Base-by-base conservation (phyloP, 345 rosid species). In the Dipteronia dyeriana region DNA sequence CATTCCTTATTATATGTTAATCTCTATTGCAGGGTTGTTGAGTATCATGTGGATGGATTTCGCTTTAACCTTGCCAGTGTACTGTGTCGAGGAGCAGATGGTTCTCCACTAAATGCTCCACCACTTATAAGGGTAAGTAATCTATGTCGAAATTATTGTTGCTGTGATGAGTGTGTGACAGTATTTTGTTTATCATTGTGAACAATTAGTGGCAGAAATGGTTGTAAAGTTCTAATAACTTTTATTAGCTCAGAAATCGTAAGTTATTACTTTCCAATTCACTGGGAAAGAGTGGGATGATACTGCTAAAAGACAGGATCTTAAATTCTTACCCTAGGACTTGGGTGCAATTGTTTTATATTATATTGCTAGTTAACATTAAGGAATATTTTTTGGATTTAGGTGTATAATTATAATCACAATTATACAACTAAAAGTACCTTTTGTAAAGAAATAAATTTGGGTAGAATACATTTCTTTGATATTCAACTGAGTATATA, bases 1-100 rank as follows among this genome's bases (percentile, higher is more conserved):
- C 8, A 25, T 19, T 60, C 22, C 60, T 61, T 75, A 22, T 64
- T 79, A 76, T 62, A 64, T 68, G 77, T 66, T 68, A 43, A 34
- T 26, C 49, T 73, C n/a, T 45, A 76, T 68, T 14, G 65, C 84
- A 95, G 97, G 98, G 94, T 88, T 75, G 81, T 75, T 25, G 96
- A 93, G 60, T 93, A 95, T 84, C 98, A 93, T 51, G 89, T 95
- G 79, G 99, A 95, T 83, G 99, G 99, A 75, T 95, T 95, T 79
- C 87, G 99, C 60, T 95, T 93, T 85, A 98, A 95, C 88, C 97
- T 95, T 64, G 92, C 97, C 54, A 93, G 98, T 86, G 96, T 89
- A 62, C 94, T 93, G 78, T 95, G 99, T 82, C 96, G 98, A 81
- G 96, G 90, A 82, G 83, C 87, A 23, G 96, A 93, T 88, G 99